Percentiles rank a stretch among this genome's conserved stretches.
Conservation (phyloP, 768 basidiomycete genomes). For the Glaciozyma antarctica region DNA sequence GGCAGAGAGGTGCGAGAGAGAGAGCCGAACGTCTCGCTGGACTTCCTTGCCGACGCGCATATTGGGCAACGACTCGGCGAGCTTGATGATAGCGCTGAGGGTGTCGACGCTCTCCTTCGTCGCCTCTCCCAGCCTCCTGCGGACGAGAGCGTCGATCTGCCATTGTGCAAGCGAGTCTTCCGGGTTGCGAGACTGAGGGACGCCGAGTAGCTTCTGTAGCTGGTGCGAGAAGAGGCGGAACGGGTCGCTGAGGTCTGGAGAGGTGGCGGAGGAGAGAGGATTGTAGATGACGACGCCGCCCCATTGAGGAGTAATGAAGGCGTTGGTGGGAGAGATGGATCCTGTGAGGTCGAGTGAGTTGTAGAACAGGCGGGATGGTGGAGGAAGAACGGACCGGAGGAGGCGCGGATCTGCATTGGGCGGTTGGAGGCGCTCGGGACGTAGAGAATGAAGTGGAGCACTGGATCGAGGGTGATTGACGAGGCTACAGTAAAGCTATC, state of each 20-base stretch:
- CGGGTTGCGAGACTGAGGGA: conserved; percentile 51
- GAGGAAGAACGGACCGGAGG: background rate
- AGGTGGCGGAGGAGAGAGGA: conserved; percentile 41
- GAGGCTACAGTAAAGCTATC: conserved; percentile 53
- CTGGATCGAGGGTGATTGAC: conserved; percentile 82
- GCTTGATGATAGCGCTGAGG: conserved; percentile 66
- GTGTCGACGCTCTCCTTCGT: conserved; percentile 60
- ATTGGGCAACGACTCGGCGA: conserved; percentile 75
- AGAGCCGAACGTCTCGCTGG: conserved; percentile 56
- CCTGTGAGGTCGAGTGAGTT: conserved; percentile 40
- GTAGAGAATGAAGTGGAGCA: conserved; percentile 83
- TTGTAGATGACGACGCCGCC: conserved; percentile 78
- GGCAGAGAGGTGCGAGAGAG: conserved; percentile 62
- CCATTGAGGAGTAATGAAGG: conserved; percentile 90
- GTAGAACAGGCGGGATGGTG: fast-evolving
- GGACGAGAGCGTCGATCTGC: conserved; percentile 71
- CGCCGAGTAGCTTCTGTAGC: conserved; percentile 68
- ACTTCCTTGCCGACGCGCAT: conserved; percentile 85
- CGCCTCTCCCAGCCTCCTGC: conserved; percentile 62
- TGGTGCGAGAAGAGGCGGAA: conserved; percentile 64
- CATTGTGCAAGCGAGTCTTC: conserved; percentile 50
- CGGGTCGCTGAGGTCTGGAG: conserved; percentile 45
- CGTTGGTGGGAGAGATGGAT: conserved; percentile 46
- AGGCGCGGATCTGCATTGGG: conserved; percentile 58
- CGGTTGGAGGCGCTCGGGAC: conserved; percentile 61